Evolutionary conservation across 148 eudicot species (phyloP), one percentile per base, ranked within the genome.

Genomic region (Nepenthes mirabilis): DNA sequence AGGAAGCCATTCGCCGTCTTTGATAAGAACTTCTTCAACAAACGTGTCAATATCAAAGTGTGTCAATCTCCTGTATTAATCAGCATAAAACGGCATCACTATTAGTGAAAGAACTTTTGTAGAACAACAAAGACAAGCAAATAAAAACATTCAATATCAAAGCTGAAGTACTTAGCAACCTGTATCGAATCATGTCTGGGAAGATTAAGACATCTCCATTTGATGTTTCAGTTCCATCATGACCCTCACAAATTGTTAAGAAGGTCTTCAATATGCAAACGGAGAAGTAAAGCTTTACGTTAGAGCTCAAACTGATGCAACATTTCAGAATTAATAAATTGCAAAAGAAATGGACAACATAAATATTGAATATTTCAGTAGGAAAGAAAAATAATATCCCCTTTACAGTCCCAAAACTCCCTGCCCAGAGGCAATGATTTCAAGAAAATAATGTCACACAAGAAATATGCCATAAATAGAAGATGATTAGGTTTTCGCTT

Each of bases 111-210:
- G 13, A n/a, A 5, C 7, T 13, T 37, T 23, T 37, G 34, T 14
- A 32, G 8, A 5, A 3, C 3, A 13, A 34, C 14, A 59, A 12
- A 61, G 34, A 51, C 1, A 9, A 51, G 35, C 34, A 63, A 37
- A 13, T 37, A 56, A 55, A 23, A 10, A 54, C 52, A 45, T 55
- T 14, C 6, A 54, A 32, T 8, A 65, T 14, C 47, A 47, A 34
- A 62, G 36, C 9, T 3, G 5, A 43, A 52, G 60, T 52, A 57
- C 34, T 47, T 47, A 48, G 47, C 58, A 36, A 88, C 99, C 96
- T 93, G 89, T 93, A 93, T 83, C 99, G 83, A 75, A 86, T 77
- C 99, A 93, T 88, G 75, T 93, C 99, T 49, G 99, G 99, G 72
- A 93, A 93, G 77, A 93, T 93, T 68, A 93, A 74, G 53, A 93